Evolutionary conservation across 345 rosid genomes (phyloP), one percentile per base, ranked within the genome.

Genomic region (Gossypium australe): DNA sequence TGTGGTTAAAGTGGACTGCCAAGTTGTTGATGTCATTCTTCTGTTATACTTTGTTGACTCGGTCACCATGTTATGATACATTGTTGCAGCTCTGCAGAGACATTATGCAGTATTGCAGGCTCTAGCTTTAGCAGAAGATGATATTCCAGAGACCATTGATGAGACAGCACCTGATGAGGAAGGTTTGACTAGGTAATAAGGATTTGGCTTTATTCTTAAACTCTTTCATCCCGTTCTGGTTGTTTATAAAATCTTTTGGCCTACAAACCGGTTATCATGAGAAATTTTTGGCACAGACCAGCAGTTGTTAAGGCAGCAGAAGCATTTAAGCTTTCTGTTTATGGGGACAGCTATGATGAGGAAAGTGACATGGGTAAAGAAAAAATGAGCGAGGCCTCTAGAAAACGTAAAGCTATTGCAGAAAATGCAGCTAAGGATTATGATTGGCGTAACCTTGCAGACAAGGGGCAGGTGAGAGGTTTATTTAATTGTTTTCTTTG

Each of bases 161-260:
- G 97, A 90, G 80, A 93, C 98, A 2, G 80, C 87, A 72, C 98
- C 97, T 55, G 98, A 95, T 71, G 97, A 89, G 80, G 93, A 89
- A 84, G 97, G 94, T 80, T 71, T 93, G 90, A 78, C 89, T 16
- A 86, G 96, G 99, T 93, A 67, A 71, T 79, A 41, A 45, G 62
- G 58, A 14, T 47, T 24, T 10, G 38, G 12, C 45, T 53, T 67
- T 27, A 41, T 66, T 52, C 24, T 75, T 75, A 17, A 20, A 59
- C 49, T 34, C 27, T 47, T 47, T 48, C 70, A 18, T 45, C 52
- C 29, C 18, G 5, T 44, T 57, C 73, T 29, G 47, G 24, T 74
- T 16, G 67, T 53, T n/a, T 22, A 5, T 48, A 47, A 13, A 60
- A 13, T 59, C 66, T 29, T 7, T 70, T 11, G 6, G 9, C 58